Evolutionary conservation across 73 alveolate species (phyloP).

Genomic region (Durusdinium trenchii): DNA sequence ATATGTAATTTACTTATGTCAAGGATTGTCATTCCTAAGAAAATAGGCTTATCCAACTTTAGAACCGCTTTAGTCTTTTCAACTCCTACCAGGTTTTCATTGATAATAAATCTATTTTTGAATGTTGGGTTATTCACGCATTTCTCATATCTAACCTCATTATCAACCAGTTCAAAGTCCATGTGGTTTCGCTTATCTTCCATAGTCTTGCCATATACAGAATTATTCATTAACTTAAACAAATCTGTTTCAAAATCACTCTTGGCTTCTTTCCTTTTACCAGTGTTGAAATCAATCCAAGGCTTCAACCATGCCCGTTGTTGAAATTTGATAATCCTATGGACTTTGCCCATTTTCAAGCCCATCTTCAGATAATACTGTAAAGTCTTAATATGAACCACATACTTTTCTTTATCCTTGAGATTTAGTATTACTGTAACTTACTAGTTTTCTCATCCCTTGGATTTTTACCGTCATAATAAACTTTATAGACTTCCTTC

Average conservation of each 20-base stretch:
- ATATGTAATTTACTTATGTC: constrained; percentile 6
- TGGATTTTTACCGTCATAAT: neutral
- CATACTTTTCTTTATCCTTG: neutral
- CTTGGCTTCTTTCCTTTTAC: neutral
- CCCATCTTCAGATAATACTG: neutral
- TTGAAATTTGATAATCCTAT: neutral
- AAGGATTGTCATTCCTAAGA: neutral
- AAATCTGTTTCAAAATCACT: constrained; percentile 29
- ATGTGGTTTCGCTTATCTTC: constrained; percentile 29
- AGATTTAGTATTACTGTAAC: neutral
- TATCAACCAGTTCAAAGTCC: neutral
- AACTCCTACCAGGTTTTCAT: constrained; percentile 34
- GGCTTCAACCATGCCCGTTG: neutral
- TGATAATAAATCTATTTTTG: neutral
- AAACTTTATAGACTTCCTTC: neutral
- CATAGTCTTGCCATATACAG: neutral
- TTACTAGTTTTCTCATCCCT: neutral
- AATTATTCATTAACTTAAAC: neutral
- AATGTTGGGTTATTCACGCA: constrained; percentile 14
- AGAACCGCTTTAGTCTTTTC: neutral
- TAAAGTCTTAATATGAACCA: neutral
- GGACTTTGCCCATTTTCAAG: neutral
- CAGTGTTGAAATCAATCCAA: neutral
- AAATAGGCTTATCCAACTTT: constrained; percentile 13
- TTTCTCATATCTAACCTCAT: neutral